Evolutionary conservation across 2,329 filamentous ascomycete genomes (phyloP).

Genomic region (Thermomyces lanuginosus): DNA sequence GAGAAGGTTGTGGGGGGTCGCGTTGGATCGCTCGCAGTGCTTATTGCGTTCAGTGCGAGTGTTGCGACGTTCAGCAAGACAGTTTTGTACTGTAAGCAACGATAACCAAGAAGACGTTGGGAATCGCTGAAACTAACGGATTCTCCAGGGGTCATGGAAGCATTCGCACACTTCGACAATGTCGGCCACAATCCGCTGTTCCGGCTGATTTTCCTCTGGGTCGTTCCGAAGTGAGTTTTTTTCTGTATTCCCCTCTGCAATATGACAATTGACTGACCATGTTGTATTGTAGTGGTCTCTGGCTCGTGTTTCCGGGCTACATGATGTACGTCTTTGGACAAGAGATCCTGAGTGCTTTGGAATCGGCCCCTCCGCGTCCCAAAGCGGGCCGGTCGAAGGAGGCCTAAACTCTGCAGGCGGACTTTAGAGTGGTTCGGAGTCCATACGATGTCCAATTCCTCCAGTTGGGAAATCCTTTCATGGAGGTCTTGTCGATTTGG

Average conservation of each 20-base stretch:
- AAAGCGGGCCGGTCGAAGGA: constrained; percentile 16
- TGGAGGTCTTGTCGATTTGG: no score
- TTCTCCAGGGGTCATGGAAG: constrained; percentile 39
- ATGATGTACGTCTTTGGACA: constrained; percentile 43
- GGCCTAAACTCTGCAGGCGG: constrained; percentile 2
- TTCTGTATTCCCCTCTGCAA: background rate
- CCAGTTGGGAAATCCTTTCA: no score
- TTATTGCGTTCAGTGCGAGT: constrained; percentile 43
- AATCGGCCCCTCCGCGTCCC: constrained; percentile 16
- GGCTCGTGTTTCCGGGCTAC: constrained; percentile 48
- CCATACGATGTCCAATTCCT: no score
- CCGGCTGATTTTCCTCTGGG: constrained; percentile 43
- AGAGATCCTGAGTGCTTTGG: constrained; percentile 46
- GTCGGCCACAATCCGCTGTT: constrained; percentile 44
- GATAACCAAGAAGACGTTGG: background rate
- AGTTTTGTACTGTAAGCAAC: constrained; percentile 44
- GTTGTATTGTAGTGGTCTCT: constrained; percentile 36
- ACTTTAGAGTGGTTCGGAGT: no score
- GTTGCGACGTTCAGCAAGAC: constrained; percentile 55
- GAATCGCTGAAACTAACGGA: constrained; percentile 2
- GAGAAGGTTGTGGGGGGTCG: constrained; percentile 37
- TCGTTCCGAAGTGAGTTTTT: constrained; percentile 47
- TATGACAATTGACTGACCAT: constrained; percentile 1
- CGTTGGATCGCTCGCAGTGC: constrained; percentile 37
- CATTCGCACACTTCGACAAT: constrained; percentile 43